Evolutionary conservation across 2,329 filamentous ascomycete species (phyloP).

Genomic region (Scolecobasidium constrictum): DNA sequence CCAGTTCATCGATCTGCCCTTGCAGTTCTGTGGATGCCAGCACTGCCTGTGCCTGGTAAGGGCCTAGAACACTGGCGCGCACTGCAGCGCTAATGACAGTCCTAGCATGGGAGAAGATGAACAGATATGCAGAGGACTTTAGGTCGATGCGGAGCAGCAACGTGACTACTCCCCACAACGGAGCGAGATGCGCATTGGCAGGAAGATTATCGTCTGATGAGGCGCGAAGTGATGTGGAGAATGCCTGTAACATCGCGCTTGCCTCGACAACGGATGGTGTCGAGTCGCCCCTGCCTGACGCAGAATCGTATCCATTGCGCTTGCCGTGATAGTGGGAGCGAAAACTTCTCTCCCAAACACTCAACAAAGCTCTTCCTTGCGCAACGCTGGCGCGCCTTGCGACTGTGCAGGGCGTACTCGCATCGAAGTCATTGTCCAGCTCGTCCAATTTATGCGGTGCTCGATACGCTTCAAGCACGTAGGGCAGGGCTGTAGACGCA

Average conservation of each 20-base stretch:
- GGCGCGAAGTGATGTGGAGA: conserved; percentile 20
- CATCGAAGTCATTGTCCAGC: conserved; percentile 68
- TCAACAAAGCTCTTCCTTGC: conserved; percentile 64
- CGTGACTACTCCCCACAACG: conserved; percentile 58
- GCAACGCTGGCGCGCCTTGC: conserved; percentile 63
- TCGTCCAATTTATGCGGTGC: conserved; percentile 38
- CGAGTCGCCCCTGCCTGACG: neutral
- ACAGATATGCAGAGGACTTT: conserved; percentile 60
- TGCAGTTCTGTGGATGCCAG: conserved; percentile 53
- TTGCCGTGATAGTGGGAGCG: conserved; percentile 16
- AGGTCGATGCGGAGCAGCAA: conserved; percentile 48
- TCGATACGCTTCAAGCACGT: conserved; percentile 58
- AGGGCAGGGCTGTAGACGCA: conserved; percentile 62
- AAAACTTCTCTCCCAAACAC: conserved; percentile 67
- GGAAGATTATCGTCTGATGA: conserved; percentile 10
- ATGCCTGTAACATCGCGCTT: conserved; percentile 17
- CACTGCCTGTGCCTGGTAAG: conserved; percentile 67
- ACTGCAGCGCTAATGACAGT: conserved; percentile 68
- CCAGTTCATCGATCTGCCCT: conserved; percentile 43
- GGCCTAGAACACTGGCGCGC: conserved; percentile 65
- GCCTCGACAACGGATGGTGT: conserved; percentile 10
- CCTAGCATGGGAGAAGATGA: conserved; percentile 66
- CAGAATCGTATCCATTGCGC: neutral
- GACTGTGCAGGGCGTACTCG: conserved; percentile 67
- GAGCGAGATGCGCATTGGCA: conserved; percentile 52